Conservation (phyloP, 306 rosid species). For the Lathyrus sativus region DNA sequence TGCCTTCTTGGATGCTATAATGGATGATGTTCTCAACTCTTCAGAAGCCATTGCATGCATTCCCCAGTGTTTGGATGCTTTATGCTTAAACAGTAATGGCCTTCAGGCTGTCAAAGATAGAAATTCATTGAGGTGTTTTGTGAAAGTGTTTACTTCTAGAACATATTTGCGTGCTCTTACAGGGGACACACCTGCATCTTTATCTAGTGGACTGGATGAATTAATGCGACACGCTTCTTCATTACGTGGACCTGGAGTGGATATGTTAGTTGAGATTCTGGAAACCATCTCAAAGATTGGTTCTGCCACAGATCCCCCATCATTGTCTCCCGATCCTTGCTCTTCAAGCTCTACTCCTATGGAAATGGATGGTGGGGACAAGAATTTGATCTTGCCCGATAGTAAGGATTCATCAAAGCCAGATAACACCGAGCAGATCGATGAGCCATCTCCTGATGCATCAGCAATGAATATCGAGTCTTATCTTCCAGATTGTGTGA, state of each 20-base stretch:
- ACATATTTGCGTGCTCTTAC: conserved; percentile 78
- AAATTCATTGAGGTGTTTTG: conserved; percentile 91
- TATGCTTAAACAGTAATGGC: conserved; percentile 81
- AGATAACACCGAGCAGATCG: conserved; percentile 57
- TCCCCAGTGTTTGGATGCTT: conserved; percentile 94
- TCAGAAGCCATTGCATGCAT: conserved; percentile 94
- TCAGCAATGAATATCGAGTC: conserved; percentile 61
- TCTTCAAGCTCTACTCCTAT: conserved; percentile 80
- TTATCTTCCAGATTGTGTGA: conserved; percentile 82
- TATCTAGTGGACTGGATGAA: conserved; percentile 94
- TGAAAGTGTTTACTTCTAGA: conserved; percentile 87
- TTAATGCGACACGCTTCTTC: conserved; percentile 94
- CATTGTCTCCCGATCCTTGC: conserved; percentile 56
- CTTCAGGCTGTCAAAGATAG: conserved; percentile 88
- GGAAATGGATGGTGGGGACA: conserved; percentile 88
- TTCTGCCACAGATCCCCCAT: conserved; percentile 60
- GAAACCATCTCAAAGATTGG: conserved; percentile 74
- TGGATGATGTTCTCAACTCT: conserved; percentile 90
- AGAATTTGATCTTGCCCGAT: conserved; percentile 53
- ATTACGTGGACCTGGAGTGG: conserved; percentile 92
- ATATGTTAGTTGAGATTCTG: conserved; percentile 87
- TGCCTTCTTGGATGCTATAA: conserved; percentile 91
- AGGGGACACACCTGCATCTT: conserved; percentile 78
- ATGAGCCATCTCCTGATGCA: conserved; percentile 66
- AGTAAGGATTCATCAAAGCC: conserved; percentile 59